These are phyloP conservation scores for Termitomyces sp. DNA, from an alignment of 1,284 basidiomycete genomes.

Conservation along the genomic window DNA sequence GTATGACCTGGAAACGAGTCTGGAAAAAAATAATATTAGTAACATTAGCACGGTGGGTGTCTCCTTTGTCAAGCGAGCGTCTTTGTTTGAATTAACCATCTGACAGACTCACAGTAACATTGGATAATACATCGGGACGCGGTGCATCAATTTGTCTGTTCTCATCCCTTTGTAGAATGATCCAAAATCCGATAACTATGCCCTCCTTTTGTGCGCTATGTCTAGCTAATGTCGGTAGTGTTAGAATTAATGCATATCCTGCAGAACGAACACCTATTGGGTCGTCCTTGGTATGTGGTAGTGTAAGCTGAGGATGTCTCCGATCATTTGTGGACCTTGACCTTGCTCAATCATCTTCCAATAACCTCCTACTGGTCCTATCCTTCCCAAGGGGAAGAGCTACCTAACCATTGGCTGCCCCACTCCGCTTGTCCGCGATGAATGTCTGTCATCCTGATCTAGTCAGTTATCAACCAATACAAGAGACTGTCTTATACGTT, in stretches of 20 bases:
- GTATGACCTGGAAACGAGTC: conserved; percentile 71
- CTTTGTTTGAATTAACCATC: conserved; percentile 12
- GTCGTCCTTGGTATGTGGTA: conserved; percentile 73
- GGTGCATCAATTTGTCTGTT: conserved; percentile 67
- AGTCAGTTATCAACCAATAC: conserved; percentile 64
- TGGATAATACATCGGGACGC: conserved; percentile 67
- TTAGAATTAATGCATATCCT: conserved; percentile 2
- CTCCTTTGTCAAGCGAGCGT: background rate
- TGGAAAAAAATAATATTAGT: conserved; percentile 82
- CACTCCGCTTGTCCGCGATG: background rate
- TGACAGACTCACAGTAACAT: conserved; percentile 69
- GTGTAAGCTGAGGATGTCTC: conserved; percentile 47
- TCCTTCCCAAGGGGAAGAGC: conserved; percentile 64
- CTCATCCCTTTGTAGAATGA: conserved; percentile 66
- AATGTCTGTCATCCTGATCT: conserved; percentile 44
- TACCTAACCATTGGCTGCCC: conserved; percentile 75
- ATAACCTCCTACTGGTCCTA: conserved; percentile 67
- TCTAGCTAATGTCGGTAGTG: conserved; percentile 3
- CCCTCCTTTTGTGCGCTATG: conserved; percentile 49
- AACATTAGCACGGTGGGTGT: conserved; percentile 74
- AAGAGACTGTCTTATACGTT: conserved; percentile 73
- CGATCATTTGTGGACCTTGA: background rate
- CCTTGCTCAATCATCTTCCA: conserved; percentile 61
- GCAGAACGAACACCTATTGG: conserved; percentile 71
- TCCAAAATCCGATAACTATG: conserved; percentile 69